Percentiles rank a stretch among this genome's conserved stretches.
phyloP scores from a whole-genome alignment of 2,329 filamentous ascomycete genomes.

The Colletotrichum tofieldiae region DNA sequence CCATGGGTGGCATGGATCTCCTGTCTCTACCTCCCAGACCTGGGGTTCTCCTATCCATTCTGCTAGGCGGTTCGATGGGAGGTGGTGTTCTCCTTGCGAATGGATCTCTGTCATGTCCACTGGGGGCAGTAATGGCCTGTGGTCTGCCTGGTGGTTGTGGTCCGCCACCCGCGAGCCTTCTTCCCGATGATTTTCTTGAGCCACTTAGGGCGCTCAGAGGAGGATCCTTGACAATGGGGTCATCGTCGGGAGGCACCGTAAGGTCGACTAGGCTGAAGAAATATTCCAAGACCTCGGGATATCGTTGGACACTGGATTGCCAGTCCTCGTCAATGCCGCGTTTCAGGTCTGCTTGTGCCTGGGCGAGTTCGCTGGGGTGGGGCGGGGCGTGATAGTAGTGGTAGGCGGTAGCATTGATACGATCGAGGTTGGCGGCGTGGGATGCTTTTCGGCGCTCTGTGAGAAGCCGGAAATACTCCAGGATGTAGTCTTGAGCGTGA shows the following conservation, averaged over 20 bases:
- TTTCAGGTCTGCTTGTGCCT: slow-evolving; percentile 77
- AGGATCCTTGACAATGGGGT: slow-evolving; percentile 72
- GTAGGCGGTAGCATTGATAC: slow-evolving; percentile 68
- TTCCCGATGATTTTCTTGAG: slow-evolving; percentile 60
- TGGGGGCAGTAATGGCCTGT: slow-evolving; percentile 56
- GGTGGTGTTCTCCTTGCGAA: slow-evolving; percentile 58
- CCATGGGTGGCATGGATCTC: slow-evolving; percentile 34
- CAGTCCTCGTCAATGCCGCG: slow-evolving; percentile 85
- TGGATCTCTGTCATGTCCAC: slow-evolving; percentile 51
- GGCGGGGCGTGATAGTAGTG: slow-evolving; percentile 72
- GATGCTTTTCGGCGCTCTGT: slow-evolving; percentile 73
- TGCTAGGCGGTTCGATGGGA: slow-evolving; percentile 34
- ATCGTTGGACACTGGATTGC: slow-evolving; percentile 81
- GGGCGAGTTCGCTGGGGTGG: slow-evolving; percentile 74
- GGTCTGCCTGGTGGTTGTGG: slow-evolving; percentile 37
- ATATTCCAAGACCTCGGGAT: slow-evolving; percentile 87
- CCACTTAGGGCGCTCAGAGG: slow-evolving; percentile 69
- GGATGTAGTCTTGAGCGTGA: slow-evolving; percentile 78
- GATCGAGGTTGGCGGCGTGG: slow-evolving; percentile 70
- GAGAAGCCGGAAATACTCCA: slow-evolving; percentile 75
- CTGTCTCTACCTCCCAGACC: slow-evolving; percentile 46
- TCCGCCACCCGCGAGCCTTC: slow-evolving; percentile 47
- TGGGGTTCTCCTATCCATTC: slow-evolving; percentile 58
- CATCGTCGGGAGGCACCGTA: slow-evolving; percentile 74
- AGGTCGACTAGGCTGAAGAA: slow-evolving; percentile 81